phyloP scores from a whole-genome alignment of 305 asterid genomes.

The Solanum aculeatissimum region DNA sequence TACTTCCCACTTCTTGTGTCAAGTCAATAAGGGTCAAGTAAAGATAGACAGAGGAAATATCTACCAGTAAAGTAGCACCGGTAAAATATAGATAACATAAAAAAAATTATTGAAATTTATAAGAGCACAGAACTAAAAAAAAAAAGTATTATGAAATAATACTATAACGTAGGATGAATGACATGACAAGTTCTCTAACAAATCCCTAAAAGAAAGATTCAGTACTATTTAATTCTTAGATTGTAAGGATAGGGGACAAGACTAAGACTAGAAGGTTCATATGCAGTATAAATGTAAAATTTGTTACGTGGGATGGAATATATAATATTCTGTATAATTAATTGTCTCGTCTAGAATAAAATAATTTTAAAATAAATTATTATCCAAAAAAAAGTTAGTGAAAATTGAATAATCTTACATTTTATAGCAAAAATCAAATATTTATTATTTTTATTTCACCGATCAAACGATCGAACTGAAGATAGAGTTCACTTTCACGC shows the following conservation, averaged over 20 bases:
- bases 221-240: background rate
- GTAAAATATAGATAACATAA: background rate
- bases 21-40: too few relatives aligned
- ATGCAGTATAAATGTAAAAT: background rate
- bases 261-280: background rate
- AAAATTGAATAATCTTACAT: too few relatives aligned
- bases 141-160: too few relatives aligned
- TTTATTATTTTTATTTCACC: too few relatives aligned
- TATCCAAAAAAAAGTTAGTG: too few relatives aligned
- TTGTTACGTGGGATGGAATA: background rate
- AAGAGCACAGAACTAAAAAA: background rate
- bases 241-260: background rate
- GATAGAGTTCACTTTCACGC: too few relatives aligned
- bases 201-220: constrained; percentile 12
- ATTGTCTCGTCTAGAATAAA: background rate
- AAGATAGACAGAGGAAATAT: too few relatives aligned
- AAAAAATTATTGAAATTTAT: background rate
- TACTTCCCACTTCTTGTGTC: too few relatives aligned
- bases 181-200: background rate
- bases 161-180: background rate
- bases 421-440: too few relatives aligned
- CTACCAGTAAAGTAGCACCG: too few relatives aligned
- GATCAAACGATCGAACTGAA: too few relatives aligned
- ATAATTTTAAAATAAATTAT: too few relatives aligned
- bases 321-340: background rate